Evolutionary conservation across 2,329 filamentous ascomycete species (phyloP), one percentile per base, ranked within the genome.

Genomic region (Tolypocladium ovalisporum): DNA sequence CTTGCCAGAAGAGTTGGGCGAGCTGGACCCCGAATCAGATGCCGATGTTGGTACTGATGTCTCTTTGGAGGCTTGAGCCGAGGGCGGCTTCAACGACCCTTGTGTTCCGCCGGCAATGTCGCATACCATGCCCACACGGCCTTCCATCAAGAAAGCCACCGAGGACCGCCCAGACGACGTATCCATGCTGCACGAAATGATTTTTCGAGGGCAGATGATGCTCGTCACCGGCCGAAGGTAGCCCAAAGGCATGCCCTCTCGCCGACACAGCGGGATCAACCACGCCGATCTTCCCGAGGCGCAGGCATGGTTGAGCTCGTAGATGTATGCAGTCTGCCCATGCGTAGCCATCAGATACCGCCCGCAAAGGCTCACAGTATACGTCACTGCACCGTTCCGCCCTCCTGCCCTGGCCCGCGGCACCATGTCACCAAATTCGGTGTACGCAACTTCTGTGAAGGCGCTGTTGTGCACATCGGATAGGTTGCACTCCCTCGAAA

Each of bases 111-210:
- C 58, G 53, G 67, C 67, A 13, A 85, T 68, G 54, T 87, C 80
- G 62, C 78, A 85, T 1, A 87, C 76, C 65, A 87, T 75, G 4
- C 83, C 84, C 65, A 82, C 75, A 3, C 84, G 78, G 8, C 81
- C 82, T 60, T 82, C 77, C 52, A 87, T 72, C 10, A 88, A 70
- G 35, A 81, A 77, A 19, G 83, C 84, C 55, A 87, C 72, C 8
- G 81, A 76, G 62, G 81, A 75, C 49, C 76, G 74, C 10, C 78
- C 72, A 2, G 75, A 77, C 5, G 79, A 84, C 0, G 81, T 82
- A 65, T 87, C 83, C 76, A 88, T 85, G 60, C 81, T 82, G 62
- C 83, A 80, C 3, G 79, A 76, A 7, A 88, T 66, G 2, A 87
- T 79, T 51, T 77, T 72, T 19, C 75, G 72, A 15, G 82, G 82